A percentile compares a stretch with the other conserved stretches of the same genome.
These are phyloP conservation scores for Phanerochaete carnosa DNA, from an alignment of 768 basidiomycete genomes.

Conservation along the genomic window DNA sequence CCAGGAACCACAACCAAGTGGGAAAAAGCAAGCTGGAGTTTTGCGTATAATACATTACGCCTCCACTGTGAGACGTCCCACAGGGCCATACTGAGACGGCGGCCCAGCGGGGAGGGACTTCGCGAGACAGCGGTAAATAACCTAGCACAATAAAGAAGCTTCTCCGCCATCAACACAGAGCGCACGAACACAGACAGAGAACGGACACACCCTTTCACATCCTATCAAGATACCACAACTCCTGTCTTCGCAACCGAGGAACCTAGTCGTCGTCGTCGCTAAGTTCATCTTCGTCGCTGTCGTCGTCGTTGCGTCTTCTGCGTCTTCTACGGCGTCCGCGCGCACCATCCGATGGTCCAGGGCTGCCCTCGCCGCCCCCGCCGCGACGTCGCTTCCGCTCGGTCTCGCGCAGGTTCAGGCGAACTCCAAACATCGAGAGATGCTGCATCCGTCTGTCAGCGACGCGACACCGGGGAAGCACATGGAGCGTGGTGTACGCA, in stretches of 20 bases:
- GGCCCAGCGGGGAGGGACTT: not conserved
- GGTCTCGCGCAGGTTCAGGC: constrained; percentile 56
- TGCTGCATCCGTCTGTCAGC: constrained; percentile 30
- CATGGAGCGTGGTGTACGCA: constrained; percentile 19
- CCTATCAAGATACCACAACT: not conserved
- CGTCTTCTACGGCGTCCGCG: constrained; percentile 3
- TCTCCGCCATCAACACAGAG: not conserved
- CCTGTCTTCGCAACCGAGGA: not conserved
- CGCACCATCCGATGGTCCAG: not conserved
- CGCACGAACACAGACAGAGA: not conserved
- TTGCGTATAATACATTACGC: not conserved
- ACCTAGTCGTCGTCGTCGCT: constrained; percentile 3
- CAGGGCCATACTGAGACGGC: not conserved
- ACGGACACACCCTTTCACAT: not conserved
- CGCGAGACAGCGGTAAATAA: not conserved
- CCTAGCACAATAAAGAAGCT: not conserved
- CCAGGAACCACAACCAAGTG: no score
- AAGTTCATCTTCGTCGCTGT: constrained; percentile 3
- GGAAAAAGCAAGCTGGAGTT: no score
- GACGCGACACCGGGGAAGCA: not conserved
- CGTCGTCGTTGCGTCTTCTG: constrained; percentile 2
- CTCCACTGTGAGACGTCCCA: not conserved
- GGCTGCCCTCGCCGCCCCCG: constrained; percentile 29
- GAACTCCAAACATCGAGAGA: constrained; percentile 53
- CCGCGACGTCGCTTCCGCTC: constrained; percentile 45